Evolutionary conservation across 805 yeast genomes (phyloP).

Genomic region (Tetrapisispora phaffii): DNA sequence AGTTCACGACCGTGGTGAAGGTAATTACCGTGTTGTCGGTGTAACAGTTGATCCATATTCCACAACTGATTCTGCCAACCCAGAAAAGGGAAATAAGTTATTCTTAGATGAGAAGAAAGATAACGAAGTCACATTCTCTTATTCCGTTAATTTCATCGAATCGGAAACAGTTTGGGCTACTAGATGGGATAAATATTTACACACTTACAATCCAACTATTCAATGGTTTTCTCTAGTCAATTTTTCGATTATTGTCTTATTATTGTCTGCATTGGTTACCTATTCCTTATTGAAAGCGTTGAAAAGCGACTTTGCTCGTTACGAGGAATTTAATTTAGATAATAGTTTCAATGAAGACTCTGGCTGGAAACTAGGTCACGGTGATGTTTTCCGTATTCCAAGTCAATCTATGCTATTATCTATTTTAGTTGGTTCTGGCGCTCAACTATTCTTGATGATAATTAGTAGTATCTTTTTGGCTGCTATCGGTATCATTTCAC

Average conservation of each 20-base stretch:
- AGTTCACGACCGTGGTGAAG: conserved; percentile 64
- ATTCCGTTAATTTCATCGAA: conserved; percentile 63
- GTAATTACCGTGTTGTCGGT: conserved; percentile 81
- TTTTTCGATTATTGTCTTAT: conserved; percentile 70
- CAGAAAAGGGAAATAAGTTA: conserved; percentile 30
- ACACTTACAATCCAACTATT: conserved; percentile 82
- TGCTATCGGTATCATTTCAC: conserved; percentile 78
- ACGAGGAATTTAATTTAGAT: conserved; percentile 81
- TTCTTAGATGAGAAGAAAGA: conserved; percentile 40
- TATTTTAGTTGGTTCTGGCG: conserved; percentile 78
- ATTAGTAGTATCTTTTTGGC: conserved; percentile 70
- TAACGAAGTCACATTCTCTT: conserved; percentile 65
- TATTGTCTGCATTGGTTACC: conserved; percentile 66
- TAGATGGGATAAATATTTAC: conserved; percentile 95
- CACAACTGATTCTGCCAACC: conserved; percentile 12
- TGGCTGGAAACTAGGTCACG: conserved; percentile 95
- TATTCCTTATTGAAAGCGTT: conserved; percentile 72
- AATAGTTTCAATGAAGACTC: conserved; percentile 84
- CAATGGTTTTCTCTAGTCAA: conserved; percentile 93
- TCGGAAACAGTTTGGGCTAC: conserved; percentile 90
- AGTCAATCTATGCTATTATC: conserved; percentile 58
- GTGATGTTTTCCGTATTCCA: conserved; percentile 90
- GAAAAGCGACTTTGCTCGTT: conserved; percentile 74
- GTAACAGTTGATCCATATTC: conserved; percentile 60
- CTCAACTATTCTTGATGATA: conserved; percentile 72